Base-by-base conservation (phyloP, 2,329 filamentous ascomycete species). In the Parasarocladium wereldwijsianum region DNA sequence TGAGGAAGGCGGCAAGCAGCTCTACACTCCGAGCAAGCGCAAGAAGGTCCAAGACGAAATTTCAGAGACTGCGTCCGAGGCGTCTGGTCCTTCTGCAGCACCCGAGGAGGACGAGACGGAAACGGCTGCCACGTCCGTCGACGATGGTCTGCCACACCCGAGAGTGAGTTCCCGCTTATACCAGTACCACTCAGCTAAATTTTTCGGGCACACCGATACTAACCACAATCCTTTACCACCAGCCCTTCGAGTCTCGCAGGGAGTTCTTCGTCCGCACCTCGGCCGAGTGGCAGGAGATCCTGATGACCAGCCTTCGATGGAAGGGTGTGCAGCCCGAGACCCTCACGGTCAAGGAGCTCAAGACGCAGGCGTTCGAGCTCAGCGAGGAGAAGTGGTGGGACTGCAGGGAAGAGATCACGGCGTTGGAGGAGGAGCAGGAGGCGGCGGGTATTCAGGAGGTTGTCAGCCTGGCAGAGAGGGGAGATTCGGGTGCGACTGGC, bases 361-460 rank as follows among this genome's bases (percentile, higher is more conserved):
- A 93, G 52, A 79, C 86, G 44, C 76, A 74, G 49, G 90, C 85
- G 1, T 98, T 94, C 50, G 78, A 84, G 47, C 66, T 84, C 39
- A 86, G 86, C 23, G 90, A 98, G 54, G 81, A 86, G 57, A 93
- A 93, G 52, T 98, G 90, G 90, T 98, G 90, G 90, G 90, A 94
- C 62, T 85, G 79, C 49, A 70, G 90, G 43, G 90, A 98, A 58
- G 87, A 96, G 57, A 81, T 98, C 40, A 79, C 76, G 32, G 79
- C 74, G 6, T 55, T 96, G 46, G 90, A 98, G 55, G 87, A 94
- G 54, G 87, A 94, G 58, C 85, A 96, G 59, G 87, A 94, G 54
- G 86, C 81, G 28, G 83, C 85, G 19, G 86, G 90, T 8, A 94
- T 96, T 51, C 82, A 85, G 11, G 90, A 96, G 58, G 83, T 96